Evolutionary conservation across 2,329 filamentous ascomycete genomes (phyloP).

Genomic region (Fusarium buharicum): DNA sequence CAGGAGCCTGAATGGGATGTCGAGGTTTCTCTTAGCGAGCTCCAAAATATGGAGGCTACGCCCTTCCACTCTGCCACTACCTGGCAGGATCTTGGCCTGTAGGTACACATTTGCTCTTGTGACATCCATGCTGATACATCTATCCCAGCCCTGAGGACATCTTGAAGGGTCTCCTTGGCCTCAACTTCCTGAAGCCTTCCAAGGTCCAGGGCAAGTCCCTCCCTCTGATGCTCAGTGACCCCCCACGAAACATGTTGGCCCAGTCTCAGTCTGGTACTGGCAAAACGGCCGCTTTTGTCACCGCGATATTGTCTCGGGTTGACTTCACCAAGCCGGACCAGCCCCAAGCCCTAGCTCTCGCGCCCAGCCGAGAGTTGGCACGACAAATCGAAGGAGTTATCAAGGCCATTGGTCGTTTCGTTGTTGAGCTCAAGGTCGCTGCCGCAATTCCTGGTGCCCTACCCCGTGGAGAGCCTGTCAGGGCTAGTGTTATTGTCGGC

Average conservation of each 20-base stretch:
- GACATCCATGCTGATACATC: slow-evolving; percentile 10
- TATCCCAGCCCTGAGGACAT: slow-evolving; percentile 61
- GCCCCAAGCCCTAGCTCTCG: slow-evolving; percentile 89
- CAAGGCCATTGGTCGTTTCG: slow-evolving; percentile 83
- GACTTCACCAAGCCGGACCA: slow-evolving; percentile 74
- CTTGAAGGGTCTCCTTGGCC: slow-evolving; percentile 77
- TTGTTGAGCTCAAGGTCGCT: slow-evolving; percentile 77
- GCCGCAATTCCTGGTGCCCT: slow-evolving; percentile 85
- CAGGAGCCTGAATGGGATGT: slow-evolving; percentile 85
- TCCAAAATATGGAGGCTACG: slow-evolving; percentile 86
- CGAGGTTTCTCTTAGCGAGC: slow-evolving; percentile 89
- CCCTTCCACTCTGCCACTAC: slow-evolving; percentile 85
- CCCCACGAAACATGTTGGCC: slow-evolving; percentile 93
- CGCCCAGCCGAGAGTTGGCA: slow-evolving; percentile 92
- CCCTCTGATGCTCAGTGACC: slow-evolving; percentile 85
- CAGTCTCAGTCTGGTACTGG: slow-evolving; percentile 99
- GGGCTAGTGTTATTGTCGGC: slow-evolving; percentile 85
- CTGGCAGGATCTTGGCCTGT: slow-evolving; percentile 90
- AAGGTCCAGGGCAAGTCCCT: slow-evolving; percentile 98
- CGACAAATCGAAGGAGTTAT: slow-evolving; percentile 93
- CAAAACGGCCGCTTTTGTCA: slow-evolving; percentile 96
- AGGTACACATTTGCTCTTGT: slow-evolving; percentile 35
- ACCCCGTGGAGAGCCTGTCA: slow-evolving; percentile 73
- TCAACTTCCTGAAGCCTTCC: slow-evolving; percentile 94
- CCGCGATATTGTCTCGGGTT: slow-evolving; percentile 88